Evolutionary conservation across 1,284 basidiomycete species (phyloP), one percentile per base, ranked within the genome.

Genomic region (Tremellales sp.): DNA sequence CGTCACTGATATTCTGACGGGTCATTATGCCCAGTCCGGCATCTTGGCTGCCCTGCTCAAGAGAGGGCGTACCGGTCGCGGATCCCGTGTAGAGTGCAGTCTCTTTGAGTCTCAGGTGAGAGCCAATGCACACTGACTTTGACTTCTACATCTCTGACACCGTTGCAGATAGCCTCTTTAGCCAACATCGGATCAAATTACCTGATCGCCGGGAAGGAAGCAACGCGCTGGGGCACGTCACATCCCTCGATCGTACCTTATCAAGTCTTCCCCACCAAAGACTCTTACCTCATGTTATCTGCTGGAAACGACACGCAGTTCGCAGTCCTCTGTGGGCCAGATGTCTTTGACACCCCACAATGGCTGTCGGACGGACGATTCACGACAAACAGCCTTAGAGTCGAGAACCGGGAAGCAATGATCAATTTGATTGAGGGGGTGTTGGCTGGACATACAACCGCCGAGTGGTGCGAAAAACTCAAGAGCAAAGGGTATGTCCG

Each of bases 131-230:
- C 7, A 36, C 17, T 15, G 8, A 13, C 4, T 21, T 33, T 17
- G 3, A 17, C 23, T 11, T 23, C 23, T n/a, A 3, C 5, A 21
- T 45, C 19, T 4, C 12, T 26, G 33, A 29, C 39, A 15, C 15
- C 37, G 23, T 33, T 19, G 43, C 70, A 93, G 85, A 82, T 97
- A 48, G 91, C 93, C 7, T 88, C 87, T 7, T 80, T 97, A 5
- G 91, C 85, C 1, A 97, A 97, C 68, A 90, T 97, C 51, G 93
- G 87, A 3, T 88, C 87, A 11, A 96, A 93, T 75, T 96, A 91
- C 75, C 82, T 97, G 44, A 86, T 97, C 51, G 82, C 87, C 6
- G 87, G 86, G 1, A 76, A 86, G 71, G 89, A 94, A 70, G 92
- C 87, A 8, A 79, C 80, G n/a, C 78, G 93, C 44, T 85, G 90